phyloP scores from a whole-genome alignment of 495 filamentous ascomycete species.

The Ramalina intermedia region DNA sequence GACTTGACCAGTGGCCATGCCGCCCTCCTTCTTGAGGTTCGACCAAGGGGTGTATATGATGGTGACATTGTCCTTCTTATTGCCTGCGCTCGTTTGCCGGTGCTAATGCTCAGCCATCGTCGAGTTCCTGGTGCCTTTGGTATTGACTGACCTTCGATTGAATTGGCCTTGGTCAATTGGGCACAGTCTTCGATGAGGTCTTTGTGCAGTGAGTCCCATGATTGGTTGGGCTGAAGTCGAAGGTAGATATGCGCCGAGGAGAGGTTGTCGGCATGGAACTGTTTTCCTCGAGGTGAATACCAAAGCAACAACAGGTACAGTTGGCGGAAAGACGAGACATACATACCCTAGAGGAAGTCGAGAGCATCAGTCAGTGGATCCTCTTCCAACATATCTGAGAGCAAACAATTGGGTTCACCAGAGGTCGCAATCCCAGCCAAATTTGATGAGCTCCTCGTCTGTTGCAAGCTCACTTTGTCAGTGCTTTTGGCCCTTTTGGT shows the following conservation, averaged over 20 bases:
- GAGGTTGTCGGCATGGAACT: conserved; percentile 95
- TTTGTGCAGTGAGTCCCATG: conserved; percentile 69
- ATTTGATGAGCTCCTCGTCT: conserved; percentile 95
- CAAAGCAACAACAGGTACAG: background rate
- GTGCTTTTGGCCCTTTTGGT: conserved; percentile 1
- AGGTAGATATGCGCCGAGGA: conserved; percentile 95
- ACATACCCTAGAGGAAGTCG: conserved; percentile 10
- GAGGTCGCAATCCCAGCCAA: conserved; percentile 86
- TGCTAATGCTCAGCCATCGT: background rate
- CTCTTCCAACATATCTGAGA: conserved; percentile 1
- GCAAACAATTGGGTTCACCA: conserved; percentile 45
- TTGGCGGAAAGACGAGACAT: background rate
- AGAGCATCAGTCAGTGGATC: background rate
- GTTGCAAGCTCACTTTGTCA: conserved; percentile 15
- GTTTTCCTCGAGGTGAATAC: background rate
- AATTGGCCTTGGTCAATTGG: conserved; percentile 95
- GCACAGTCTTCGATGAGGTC: conserved; percentile 73
- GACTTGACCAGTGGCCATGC: conserved; percentile 90
- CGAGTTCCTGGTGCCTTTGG: background rate
- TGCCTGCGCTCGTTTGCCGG: conserved; percentile 36
- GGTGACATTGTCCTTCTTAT: conserved; percentile 96
- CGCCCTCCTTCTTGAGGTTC: conserved; percentile 90
- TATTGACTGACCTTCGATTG: conserved; percentile 63
- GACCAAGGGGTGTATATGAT: conserved; percentile 97
- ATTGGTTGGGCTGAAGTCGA: conserved; percentile 63